These are phyloP conservation scores for Wickerhamiella azymoides DNA, from an alignment of 805 yeast species.

Conservation along the genomic window DNA sequence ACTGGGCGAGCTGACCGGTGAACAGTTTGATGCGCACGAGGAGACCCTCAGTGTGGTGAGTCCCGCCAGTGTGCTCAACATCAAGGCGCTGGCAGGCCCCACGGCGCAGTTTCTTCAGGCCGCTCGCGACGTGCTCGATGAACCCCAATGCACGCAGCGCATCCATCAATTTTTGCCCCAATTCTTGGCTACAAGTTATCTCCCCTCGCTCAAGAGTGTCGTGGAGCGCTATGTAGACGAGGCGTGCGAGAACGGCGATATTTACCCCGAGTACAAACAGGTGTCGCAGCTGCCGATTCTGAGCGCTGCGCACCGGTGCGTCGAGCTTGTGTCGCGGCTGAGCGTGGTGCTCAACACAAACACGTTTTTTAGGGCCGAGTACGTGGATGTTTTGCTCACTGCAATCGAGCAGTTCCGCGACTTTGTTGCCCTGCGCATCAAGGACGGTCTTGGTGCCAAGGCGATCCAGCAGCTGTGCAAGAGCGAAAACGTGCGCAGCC, in stretches of 20 bases:
- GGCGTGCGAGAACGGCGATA: slow-evolving; percentile 29
- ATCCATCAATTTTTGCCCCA: slow-evolving; percentile 38
- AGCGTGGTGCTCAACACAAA: slow-evolving; percentile 49
- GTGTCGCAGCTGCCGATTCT: slow-evolving; percentile 24
- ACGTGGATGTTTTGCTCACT: slow-evolving; percentile 28
- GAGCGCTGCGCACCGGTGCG: slow-evolving; percentile 34
- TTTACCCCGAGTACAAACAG: slow-evolving; percentile 21
- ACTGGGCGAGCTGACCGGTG: slow-evolving; percentile 17
- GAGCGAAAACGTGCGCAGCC: background rate
- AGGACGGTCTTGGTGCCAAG: slow-evolving; percentile 9
- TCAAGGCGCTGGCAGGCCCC: slow-evolving; percentile 64
- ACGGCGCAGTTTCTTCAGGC: slow-evolving; percentile 57
- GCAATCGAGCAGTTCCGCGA: slow-evolving; percentile 16
- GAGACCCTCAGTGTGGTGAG: slow-evolving; percentile 18
- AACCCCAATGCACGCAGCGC: slow-evolving; percentile 22
- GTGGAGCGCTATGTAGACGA: slow-evolving; percentile 40
- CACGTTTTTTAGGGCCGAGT: slow-evolving; percentile 41
- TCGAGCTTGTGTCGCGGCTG: slow-evolving; percentile 33
- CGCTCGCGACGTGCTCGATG: slow-evolving; percentile 7
- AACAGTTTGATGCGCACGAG: slow-evolving; percentile 19
- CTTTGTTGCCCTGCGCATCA: slow-evolving; percentile 11
- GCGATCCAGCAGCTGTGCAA: slow-evolving; percentile 3
- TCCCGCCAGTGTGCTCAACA: slow-evolving; percentile 55
- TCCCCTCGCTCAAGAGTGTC: slow-evolving; percentile 48
- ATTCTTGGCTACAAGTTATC: slow-evolving; percentile 51